phyloP scores from a whole-genome alignment of 257 asterid species.

The Phtheirospermum japonicum region DNA sequence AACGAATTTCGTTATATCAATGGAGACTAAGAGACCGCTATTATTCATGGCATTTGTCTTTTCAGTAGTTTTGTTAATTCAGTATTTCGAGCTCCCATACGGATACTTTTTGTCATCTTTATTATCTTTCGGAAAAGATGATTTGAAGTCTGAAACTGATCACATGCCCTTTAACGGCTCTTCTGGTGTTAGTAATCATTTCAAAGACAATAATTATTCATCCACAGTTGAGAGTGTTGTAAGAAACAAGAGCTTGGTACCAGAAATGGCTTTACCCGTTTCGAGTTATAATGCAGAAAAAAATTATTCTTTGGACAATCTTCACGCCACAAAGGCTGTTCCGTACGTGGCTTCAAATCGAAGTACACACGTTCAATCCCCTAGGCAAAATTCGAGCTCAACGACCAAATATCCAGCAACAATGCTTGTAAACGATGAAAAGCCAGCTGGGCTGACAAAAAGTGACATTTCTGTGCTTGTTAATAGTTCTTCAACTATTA shows the following conservation, averaged over 20 bases:
- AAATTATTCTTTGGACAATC: background rate
- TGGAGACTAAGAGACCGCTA: conserved; percentile 44
- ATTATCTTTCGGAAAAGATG: conserved; percentile 30
- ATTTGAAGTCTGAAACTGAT: conserved; percentile 8
- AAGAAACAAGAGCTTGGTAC: conserved; percentile 21
- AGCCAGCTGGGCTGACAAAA: conserved; percentile 7
- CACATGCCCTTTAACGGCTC: conserved; percentile 17
- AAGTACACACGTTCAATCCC: background rate
- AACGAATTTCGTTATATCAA: background rate
- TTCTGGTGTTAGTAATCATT: background rate
- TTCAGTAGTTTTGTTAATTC: conserved; percentile 46
- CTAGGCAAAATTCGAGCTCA: conserved; percentile 4
- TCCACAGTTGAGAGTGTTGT: conserved; percentile 15
- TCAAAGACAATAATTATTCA: conserved; percentile 19
- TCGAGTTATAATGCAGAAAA: background rate
- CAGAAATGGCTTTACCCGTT: conserved; percentile 24
- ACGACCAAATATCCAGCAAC: background rate
- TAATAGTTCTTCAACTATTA: conserved; percentile 20
- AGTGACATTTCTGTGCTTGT: conserved; percentile 18
- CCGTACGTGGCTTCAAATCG: background rate
- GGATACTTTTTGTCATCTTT: conserved; percentile 42
- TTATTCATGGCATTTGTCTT: conserved; percentile 51
- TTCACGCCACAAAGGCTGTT: background rate
- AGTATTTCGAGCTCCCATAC: conserved; percentile 60
- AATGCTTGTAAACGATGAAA: conserved; percentile 7